Conservation (phyloP, 768 basidiomycete species). For the Pleurotus salmoneostramineus region DNA sequence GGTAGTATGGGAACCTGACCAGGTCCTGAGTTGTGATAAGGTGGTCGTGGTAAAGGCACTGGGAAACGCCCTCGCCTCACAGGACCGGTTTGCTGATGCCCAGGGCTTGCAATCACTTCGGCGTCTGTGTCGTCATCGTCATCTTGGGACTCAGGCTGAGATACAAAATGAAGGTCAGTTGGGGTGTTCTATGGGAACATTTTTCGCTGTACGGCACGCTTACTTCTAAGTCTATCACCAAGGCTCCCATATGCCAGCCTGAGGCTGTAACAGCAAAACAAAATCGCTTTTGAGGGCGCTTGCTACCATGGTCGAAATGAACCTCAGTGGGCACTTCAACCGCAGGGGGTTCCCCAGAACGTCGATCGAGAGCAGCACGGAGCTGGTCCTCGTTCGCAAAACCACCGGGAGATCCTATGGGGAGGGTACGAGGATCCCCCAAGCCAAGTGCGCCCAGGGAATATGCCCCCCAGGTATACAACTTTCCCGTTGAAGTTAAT, state of each 20-base stretch:
- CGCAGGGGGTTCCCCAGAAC: conserved; percentile 30
- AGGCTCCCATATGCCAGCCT: conserved; percentile 91
- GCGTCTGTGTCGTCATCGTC: conserved; percentile 34
- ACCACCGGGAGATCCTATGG: conserved; percentile 56
- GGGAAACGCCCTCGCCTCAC: conserved; percentile 9
- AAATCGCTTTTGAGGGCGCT: conserved; percentile 53
- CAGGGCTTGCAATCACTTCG: conserved; percentile 17
- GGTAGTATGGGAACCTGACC: conserved; percentile 12
- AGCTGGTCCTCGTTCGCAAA: conserved; percentile 37
- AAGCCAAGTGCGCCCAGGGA: conserved; percentile 82
- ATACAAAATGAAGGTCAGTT: conserved; percentile 12
- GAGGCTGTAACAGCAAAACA: conserved; percentile 79
- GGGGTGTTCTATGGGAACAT: conserved; percentile 4
- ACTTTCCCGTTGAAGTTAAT: conserved; percentile 69
- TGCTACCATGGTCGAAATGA: conserved; percentile 59
- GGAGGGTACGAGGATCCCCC: conserved; percentile 62
- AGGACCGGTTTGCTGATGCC: conserved; percentile 12
- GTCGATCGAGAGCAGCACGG: conserved; percentile 18
- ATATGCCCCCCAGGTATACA: conserved; percentile 79
- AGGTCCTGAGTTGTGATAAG: conserved; percentile 7
- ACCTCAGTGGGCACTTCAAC: conserved; percentile 68
- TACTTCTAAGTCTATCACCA: conserved; percentile 84
- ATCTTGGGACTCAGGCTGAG: conserved; percentile 25
- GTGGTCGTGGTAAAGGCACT: conserved; percentile 8
- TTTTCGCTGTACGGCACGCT: conserved; percentile 14